Evolutionary conservation across 495 filamentous ascomycete genomes (phyloP).

Genomic region (Tirmania nivea): DNA sequence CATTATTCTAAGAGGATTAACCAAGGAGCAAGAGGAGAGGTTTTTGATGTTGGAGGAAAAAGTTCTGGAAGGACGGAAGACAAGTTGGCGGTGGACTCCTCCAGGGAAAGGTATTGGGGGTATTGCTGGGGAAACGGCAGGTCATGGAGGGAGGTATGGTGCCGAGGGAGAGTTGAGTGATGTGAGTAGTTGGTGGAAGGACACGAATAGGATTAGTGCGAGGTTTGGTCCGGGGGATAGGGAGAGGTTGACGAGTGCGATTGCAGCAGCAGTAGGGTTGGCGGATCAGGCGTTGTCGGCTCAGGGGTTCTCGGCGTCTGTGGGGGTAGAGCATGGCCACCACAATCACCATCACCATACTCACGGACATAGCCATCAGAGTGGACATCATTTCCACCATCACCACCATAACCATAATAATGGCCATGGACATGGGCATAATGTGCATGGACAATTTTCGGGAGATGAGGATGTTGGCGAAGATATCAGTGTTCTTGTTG

Average conservation of each 20-base stretch:
- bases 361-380: neutral
- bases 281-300: neutral
- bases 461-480: no score
- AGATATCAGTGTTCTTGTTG: no score
- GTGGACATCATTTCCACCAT: neutral
- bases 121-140: conserved; percentile 9
- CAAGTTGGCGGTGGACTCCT: conserved; percentile 1
- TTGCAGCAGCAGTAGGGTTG: neutral
- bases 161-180: conserved; percentile 13
- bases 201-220: conserved; percentile 8
- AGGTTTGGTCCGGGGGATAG: neutral
- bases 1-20: conserved; percentile 53
- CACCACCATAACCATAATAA: neutral
- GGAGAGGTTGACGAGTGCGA: neutral
- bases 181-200: conserved; percentile 8
- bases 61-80: conserved; percentile 22
- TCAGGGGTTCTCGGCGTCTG: no score
- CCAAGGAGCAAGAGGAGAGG: conserved; percentile 49
- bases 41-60: conserved; percentile 52
- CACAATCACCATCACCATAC: no score
- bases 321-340: no score
- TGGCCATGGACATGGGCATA: neutral
- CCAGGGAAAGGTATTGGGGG: neutral
- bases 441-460: no score
- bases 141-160: conserved; percentile 17